phyloP scores from a whole-genome alignment of 2,329 filamentous ascomycete genomes.

The Juglanconis sp. region DNA sequence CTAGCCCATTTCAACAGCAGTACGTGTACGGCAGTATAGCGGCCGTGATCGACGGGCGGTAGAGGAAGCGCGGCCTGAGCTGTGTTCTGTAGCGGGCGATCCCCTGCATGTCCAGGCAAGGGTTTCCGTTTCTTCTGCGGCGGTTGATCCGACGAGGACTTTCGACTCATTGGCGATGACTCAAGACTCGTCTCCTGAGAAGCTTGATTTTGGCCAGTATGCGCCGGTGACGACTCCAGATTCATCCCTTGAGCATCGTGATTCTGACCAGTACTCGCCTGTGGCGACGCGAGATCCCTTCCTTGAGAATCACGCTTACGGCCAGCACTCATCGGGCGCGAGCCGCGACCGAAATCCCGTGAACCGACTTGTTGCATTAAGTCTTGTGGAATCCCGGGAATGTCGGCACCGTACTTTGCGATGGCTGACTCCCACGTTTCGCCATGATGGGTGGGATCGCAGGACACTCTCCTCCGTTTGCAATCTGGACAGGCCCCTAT shows the following conservation, averaged over 20 bases:
- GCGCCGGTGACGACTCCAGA: conserved; percentile 41
- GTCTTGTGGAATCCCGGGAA: conserved; percentile 18
- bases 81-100: conserved; percentile 52
- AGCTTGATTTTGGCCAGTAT: conserved; percentile 29
- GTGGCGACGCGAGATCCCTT: conserved; percentile 1
- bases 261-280: conserved; percentile 30
- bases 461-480: conserved; percentile 52
- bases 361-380: not conserved
- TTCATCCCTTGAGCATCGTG: conserved; percentile 55
- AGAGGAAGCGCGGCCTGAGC: conserved; percentile 35
- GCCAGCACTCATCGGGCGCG: not conserved
- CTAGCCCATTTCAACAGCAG: conserved; percentile 58
- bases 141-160: conserved; percentile 34
- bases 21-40: conserved; percentile 51
- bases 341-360: not conserved
- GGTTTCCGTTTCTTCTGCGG: conserved; percentile 54
- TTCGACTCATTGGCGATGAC: not conserved
- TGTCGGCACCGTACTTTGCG: conserved; percentile 13
- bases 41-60: conserved; percentile 50
- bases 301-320: conserved; percentile 22
- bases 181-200: not conserved
- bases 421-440: not conserved
- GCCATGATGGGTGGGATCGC: not conserved
- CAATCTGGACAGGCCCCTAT: conserved; percentile 57
- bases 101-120: conserved; percentile 43